Evolutionary conservation across 805 yeast species (phyloP).

Genomic region (Candida manassasensis): DNA sequence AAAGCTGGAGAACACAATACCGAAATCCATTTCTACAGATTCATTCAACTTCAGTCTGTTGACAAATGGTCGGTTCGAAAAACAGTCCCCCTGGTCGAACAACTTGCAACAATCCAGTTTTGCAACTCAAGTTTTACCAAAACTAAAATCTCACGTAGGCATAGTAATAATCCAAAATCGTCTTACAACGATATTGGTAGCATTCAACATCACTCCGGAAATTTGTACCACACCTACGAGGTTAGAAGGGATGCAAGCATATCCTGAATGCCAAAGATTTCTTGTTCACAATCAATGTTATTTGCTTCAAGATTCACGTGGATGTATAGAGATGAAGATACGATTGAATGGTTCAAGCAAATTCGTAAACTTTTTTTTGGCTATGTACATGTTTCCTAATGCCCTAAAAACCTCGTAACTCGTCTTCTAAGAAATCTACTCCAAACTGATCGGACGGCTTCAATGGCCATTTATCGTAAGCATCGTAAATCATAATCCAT

Average conservation of each 20-base stretch:
- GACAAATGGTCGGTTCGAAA: background rate
- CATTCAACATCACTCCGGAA: background rate
- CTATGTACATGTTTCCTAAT: background rate
- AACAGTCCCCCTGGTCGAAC: background rate
- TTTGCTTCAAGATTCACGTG: background rate
- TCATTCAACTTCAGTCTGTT: background rate
- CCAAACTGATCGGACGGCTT: constrained; percentile 47
- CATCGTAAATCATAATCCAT: constrained; percentile 44
- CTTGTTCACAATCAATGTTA: background rate
- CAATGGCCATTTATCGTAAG: constrained; percentile 78
- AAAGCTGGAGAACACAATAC: too few relatives aligned
- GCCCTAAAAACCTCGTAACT: constrained; percentile 8
- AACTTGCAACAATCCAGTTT: background rate
- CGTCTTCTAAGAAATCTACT: constrained; percentile 10
- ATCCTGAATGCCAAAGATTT: background rate
- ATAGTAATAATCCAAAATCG: constrained; percentile 1
- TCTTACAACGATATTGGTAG: background rate
- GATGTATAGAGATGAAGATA: too few relatives aligned
- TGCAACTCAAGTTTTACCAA: background rate
- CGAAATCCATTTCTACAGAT: background rate
- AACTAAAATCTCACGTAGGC: too few relatives aligned
- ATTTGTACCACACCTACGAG: background rate
- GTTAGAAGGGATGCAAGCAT: background rate
- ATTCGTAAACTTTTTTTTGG: background rate
- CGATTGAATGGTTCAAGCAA: background rate